Evolutionary conservation across 192 early-diverging fungal genomes (phyloP), one percentile per base, ranked within the genome.

Genomic region (Mortierella antarctica): DNA sequence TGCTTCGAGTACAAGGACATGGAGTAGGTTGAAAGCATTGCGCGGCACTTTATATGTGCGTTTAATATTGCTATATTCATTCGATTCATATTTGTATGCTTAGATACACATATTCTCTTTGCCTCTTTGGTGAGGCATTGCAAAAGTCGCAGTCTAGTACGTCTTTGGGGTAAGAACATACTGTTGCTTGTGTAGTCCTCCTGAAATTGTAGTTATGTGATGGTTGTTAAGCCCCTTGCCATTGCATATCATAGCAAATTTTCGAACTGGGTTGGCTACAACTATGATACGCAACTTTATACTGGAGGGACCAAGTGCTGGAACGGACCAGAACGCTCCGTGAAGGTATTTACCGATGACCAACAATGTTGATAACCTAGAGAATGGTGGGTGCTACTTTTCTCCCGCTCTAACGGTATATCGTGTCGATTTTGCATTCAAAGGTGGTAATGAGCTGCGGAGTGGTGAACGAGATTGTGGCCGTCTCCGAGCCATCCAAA

Each of bases 271-370:
- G 85, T 83, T 31, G 86, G 87, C 2, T 67, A 80, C 10, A 64
- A 72, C 53, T 92, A 96, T 70, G 57, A 71, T 9, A 68, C 85
- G 39, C 94, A 96, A 79, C 71, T 88, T 63, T 96, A 92, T 71
- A 84, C 83, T 11, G 78, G 89, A 67, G 98, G 98, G 39, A 69
- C 87, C 18, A 87, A 88, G 41, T 99, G 98, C 87, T 99, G 98
- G 98, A 96, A 98, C 70, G 98, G 97, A 4, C 98, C 97, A 1
- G 86, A 91, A 41, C 89, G 98, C 20, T 95, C 93, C 6, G 83
- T 93, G 11, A 90, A 89, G 59, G 92, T 92, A 51, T 46, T n/a
- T 31, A 31, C 31, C 31, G 31, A 54, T 14, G 31, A 2, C 55
- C 55, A 21, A 20, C n/a, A 20, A 57, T 57, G 55, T 18, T 57